These are phyloP conservation scores for Zygosaccharomyces rouxii DNA, from an alignment of 805 yeast genomes.

Conservation along the genomic window DNA sequence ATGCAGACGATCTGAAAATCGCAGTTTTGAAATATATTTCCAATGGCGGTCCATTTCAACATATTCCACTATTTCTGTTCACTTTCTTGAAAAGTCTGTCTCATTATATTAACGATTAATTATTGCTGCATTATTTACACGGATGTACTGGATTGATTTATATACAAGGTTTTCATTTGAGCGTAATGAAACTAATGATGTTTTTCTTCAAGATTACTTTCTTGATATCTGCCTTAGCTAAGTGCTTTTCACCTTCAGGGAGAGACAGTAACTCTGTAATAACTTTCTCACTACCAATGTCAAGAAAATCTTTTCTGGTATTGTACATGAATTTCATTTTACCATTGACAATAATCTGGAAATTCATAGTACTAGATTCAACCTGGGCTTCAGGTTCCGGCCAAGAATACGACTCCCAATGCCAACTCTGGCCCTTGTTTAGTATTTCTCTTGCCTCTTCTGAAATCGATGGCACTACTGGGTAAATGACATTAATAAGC, in stretches of 20 bases:
- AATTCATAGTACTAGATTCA: slow-evolving; percentile 40
- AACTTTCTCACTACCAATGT: slow-evolving; percentile 35
- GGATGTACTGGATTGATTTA: neutral
- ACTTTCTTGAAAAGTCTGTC: slow-evolving; percentile 50
- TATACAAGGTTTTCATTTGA: slow-evolving; percentile 10
- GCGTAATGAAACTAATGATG: slow-evolving; percentile 42
- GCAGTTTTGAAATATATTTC: slow-evolving; percentile 40
- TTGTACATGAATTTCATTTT: slow-evolving; percentile 50
- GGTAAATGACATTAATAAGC: slow-evolving; percentile 62
- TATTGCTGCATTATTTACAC: slow-evolving; percentile 7
- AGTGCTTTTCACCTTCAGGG: slow-evolving; percentile 40
- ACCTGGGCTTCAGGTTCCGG: slow-evolving; percentile 46
- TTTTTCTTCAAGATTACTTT: slow-evolving; percentile 54
- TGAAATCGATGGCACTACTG: slow-evolving; percentile 74
- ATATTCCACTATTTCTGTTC: slow-evolving; percentile 48
- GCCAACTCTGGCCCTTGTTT: slow-evolving; percentile 13
- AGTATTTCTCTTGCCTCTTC: slow-evolving; percentile 77
- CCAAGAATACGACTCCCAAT: slow-evolving; percentile 47
- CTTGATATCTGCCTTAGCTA: slow-evolving; percentile 41
- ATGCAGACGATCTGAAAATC: slow-evolving; percentile 45
- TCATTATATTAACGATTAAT: slow-evolving; percentile 13
- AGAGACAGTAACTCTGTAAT: slow-evolving; percentile 35
- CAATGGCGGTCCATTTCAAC: slow-evolving; percentile 40
- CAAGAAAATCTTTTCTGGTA: slow-evolving; percentile 37
- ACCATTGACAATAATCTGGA: slow-evolving; percentile 70